phyloP scores from a whole-genome alignment of 2,329 filamentous ascomycete genomes.

The Sporothrix pseudoabietina region DNA sequence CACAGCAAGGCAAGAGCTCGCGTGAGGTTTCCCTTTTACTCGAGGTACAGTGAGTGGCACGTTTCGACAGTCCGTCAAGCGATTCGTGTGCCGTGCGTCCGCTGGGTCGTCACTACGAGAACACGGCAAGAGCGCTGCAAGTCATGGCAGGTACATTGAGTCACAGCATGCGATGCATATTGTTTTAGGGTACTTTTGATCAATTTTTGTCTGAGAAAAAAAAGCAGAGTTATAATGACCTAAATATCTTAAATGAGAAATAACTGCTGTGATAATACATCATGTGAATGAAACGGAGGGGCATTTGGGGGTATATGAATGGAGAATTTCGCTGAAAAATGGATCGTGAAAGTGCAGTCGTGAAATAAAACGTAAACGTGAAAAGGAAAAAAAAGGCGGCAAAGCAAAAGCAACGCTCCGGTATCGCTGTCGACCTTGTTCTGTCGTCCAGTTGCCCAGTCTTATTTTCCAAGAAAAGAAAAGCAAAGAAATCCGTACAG shows the following conservation, averaged over 20 bases:
- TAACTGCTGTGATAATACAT: constrained; percentile 4
- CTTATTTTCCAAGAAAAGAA: neutral
- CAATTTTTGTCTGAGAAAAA: neutral
- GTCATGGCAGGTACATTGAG: neutral
- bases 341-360: neutral
- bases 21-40: neutral
- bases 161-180: too few species aligned
- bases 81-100: neutral
- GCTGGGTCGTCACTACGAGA: neutral
- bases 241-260: neutral
- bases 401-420: neutral
- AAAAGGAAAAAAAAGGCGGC: neutral
- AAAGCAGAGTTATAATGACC: neutral
- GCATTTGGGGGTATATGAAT: constrained; percentile 13
- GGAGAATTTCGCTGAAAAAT: neutral
- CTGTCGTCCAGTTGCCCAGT: neutral
- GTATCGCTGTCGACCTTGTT: neutral
- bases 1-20: neutral
- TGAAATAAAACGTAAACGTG: neutral
- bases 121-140: neutral
- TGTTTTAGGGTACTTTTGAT: neutral
- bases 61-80: neutral
- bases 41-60: neutral
- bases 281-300: neutral
- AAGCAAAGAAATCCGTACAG: neutral